Conservation (phyloP, 371 early-diverging fungal species). For the Coemansia sp. region DNA sequence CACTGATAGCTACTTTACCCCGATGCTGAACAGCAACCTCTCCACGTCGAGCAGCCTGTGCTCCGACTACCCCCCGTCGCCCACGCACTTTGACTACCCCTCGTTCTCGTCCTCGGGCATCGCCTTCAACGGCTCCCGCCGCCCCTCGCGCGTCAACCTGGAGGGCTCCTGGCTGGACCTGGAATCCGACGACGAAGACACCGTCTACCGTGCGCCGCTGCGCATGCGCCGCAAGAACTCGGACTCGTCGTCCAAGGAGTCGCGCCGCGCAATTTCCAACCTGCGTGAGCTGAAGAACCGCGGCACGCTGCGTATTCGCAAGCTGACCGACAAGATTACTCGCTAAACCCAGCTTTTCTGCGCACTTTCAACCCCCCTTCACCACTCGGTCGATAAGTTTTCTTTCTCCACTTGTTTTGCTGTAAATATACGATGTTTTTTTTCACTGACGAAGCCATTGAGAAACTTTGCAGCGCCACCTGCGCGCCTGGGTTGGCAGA, state of each 20-base stretch:
- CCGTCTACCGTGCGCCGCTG: neutral
- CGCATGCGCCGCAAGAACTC: conserved; percentile 26
- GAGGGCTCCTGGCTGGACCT: conserved; percentile 19
- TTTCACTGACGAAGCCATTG: no score
- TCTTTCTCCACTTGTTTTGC: no score
- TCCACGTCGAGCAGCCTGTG: neutral
- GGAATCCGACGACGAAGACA: conserved; percentile 9
- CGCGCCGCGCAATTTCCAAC: conserved; percentile 13
- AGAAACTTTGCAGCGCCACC: no score
- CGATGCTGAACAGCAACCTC: neutral
- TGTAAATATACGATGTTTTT: no score
- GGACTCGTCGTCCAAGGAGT: conserved; percentile 10
- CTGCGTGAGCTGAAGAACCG: conserved; percentile 16
- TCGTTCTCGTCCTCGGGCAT: neutral
- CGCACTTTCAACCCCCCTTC: no score
- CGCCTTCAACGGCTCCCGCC: conserved; percentile 7
- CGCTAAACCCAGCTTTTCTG: neutral
- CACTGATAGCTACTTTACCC: neutral
- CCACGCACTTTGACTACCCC: neutral
- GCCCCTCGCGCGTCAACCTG: conserved; percentile 12
- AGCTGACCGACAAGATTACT: conserved; percentile 12
- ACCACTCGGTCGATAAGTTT: no score
- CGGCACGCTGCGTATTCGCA: conserved; percentile 16
- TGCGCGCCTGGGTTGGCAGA: no score
- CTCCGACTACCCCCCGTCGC: conserved; percentile 5